Base-by-base conservation (phyloP, 345 rosid genomes). In the Heritiera littoralis region DNA sequence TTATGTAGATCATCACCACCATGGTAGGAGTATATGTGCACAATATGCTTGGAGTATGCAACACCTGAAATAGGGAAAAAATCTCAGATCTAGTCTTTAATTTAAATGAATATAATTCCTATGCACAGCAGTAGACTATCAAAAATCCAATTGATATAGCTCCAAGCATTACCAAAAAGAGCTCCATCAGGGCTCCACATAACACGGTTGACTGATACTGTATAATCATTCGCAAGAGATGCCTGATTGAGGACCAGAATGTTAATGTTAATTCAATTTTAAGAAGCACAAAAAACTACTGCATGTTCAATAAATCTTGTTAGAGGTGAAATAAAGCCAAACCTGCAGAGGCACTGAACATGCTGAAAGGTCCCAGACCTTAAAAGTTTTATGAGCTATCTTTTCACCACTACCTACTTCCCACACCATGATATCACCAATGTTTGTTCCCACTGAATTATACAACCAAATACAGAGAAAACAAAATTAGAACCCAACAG, bases 181-280 rank as follows among this genome's bases (percentile, higher is more conserved):
- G 79, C 72, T 87, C 98, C 98, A 86, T 94, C 93, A 23, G 97
- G 90, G 81, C 97, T 92, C 98, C 98, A 94, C 74, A 85, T 86
- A 72, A 91, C 98, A 79, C 97, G 91, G 81, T 94, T 92, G 69
- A 92, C 92, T 0, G 94, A 86, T 74, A 86, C 90, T 66, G 90
- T 65, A 76, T 80, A 82, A 81, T 89, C 98, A 82, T 56, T 89
- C 54, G 87, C 75, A 77, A 91, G 66, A 38, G 93, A 88, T 76
- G 90, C 87, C 97, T 92, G 56, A 41, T 82, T n/a, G 54, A 78
- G 64, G 67, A 63, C 30, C 66, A 81, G 54, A 80, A 7, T 6
- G 32, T 38, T 79, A 81, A 61, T 48, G 56, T 67, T 68, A 43
- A 63, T 14, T 72, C 18, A 51, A 35, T 4, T 54, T 74, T 46